Conservation (phyloP, 2,329 filamentous ascomycete species). For the Epichloe gansuensis region DNA sequence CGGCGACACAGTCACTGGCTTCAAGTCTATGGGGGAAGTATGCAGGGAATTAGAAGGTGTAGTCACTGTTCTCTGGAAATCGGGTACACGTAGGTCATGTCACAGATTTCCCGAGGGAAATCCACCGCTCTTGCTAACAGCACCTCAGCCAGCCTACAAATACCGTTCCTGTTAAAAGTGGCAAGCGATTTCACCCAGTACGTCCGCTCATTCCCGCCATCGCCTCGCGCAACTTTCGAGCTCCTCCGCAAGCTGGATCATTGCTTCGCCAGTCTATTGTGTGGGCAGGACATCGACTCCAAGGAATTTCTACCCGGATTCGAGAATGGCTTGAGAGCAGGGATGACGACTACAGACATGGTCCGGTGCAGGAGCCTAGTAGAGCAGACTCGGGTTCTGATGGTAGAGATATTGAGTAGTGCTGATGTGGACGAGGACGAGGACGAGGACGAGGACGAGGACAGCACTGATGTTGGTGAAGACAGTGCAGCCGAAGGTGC, state of each 20-base stretch:
- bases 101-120: neutral
- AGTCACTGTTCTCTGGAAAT: slow-evolving; percentile 74
- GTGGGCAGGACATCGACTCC: slow-evolving; percentile 53
- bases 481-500: slow-evolving; percentile 21
- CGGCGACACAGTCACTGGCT: slow-evolving; percentile 37
- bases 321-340: slow-evolving; percentile 43
- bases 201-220: slow-evolving; percentile 52
- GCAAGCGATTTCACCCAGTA: slow-evolving; percentile 61
- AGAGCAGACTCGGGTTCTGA: slow-evolving; percentile 57
- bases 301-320: slow-evolving; percentile 58
- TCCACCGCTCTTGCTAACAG: neutral
- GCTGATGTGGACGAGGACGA: slow-evolving; percentile 27
- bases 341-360: slow-evolving; percentile 71
- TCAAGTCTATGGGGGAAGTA: slow-evolving; percentile 52
- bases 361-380: slow-evolving; percentile 74
- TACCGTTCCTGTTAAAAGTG: slow-evolving; percentile 70
- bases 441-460: slow-evolving; percentile 19
- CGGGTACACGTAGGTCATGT: slow-evolving; percentile 61
- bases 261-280: slow-evolving; percentile 65
- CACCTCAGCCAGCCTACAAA: slow-evolving; percentile 58
- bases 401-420: slow-evolving; percentile 53
- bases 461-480: slow-evolving; percentile 4
- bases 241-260: slow-evolving; percentile 69
- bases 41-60: slow-evolving; percentile 62
- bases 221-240: slow-evolving; percentile 53